Conservation (phyloP, 495 filamentous ascomycete genomes). For the Cercophora scortea region DNA sequence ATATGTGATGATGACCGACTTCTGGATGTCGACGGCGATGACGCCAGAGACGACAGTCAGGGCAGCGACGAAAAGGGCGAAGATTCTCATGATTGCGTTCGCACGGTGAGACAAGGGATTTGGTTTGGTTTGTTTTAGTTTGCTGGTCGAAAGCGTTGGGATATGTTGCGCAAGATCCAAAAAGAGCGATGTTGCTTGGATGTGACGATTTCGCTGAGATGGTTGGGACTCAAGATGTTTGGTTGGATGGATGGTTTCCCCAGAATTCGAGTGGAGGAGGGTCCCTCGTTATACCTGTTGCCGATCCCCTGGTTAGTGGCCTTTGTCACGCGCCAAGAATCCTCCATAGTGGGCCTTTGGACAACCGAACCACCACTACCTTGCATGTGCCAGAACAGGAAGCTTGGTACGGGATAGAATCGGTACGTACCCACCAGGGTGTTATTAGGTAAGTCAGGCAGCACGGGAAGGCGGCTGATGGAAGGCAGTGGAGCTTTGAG, state of each 20-base stretch:
- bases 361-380: background rate
- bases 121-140: too few relatives aligned
- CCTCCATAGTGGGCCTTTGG: background rate
- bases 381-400: background rate
- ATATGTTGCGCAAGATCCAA: background rate
- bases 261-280: slow-evolving; percentile 1
- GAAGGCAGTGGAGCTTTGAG: background rate
- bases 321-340: background rate
- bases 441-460: too few relatives aligned
- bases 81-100: slow-evolving; percentile 49
- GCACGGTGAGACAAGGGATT: background rate
- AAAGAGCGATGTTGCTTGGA: background rate
- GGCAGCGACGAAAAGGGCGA: slow-evolving; percentile 44
- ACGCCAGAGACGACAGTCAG: slow-evolving; percentile 47
- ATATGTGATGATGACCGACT: slow-evolving; percentile 73
- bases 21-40: slow-evolving; percentile 47
- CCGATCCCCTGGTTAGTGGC: background rate
- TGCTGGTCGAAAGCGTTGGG: too few relatives aligned
- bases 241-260: slow-evolving; percentile 3
- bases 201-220: background rate
- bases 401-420: too few relatives aligned
- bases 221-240: too few relatives aligned
- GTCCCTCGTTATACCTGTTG: background rate
- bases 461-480: too few relatives aligned
- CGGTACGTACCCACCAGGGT: background rate